phyloP scores from a whole-genome alignment of 805 yeast genomes.

The Saccharomycopsis sp. region DNA sequence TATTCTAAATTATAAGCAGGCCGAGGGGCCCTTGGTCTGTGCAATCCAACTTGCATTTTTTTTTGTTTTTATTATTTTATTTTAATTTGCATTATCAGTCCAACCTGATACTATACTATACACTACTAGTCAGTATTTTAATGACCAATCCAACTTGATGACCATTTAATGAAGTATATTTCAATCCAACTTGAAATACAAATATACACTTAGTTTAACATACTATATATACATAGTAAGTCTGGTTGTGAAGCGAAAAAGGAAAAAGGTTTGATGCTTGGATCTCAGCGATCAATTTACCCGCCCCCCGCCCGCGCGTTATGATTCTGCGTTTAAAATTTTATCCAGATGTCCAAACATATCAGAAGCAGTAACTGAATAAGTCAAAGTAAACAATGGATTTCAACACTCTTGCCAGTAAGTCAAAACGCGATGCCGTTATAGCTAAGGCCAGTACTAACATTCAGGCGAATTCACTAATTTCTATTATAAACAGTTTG shows the following conservation, averaged over 20 bases:
- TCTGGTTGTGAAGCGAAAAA: too few species aligned
- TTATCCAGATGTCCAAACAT: neutral
- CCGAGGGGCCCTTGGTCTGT: too few species aligned
- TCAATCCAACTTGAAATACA: constrained; percentile 9
- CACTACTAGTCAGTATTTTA: neutral
- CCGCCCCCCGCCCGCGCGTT: neutral
- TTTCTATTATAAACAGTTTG: constrained; percentile 94
- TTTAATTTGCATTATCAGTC: constrained; percentile 2
- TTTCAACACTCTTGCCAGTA: constrained; percentile 41
- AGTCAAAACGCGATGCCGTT: constrained; percentile 14
- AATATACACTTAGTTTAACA: too few species aligned
- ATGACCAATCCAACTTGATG: constrained; percentile 16
- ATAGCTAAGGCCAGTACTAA: constrained; percentile 1
- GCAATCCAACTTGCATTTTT: constrained; percentile 17
- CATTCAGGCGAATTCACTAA: constrained; percentile 70
- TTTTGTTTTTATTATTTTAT: neutral
- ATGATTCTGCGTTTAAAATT: neutral
- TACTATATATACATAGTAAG: too few species aligned
- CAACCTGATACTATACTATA: constrained; percentile 7
- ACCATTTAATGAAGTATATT: neutral
- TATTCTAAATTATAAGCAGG: too few species aligned
- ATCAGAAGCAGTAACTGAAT: neutral
- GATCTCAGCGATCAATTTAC: neutral
- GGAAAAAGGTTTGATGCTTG: too few species aligned
- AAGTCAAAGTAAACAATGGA: constrained; percentile 29